Conservation (phyloP, 2,329 filamentous ascomycete genomes). For the Sporothrix humicola region DNA sequence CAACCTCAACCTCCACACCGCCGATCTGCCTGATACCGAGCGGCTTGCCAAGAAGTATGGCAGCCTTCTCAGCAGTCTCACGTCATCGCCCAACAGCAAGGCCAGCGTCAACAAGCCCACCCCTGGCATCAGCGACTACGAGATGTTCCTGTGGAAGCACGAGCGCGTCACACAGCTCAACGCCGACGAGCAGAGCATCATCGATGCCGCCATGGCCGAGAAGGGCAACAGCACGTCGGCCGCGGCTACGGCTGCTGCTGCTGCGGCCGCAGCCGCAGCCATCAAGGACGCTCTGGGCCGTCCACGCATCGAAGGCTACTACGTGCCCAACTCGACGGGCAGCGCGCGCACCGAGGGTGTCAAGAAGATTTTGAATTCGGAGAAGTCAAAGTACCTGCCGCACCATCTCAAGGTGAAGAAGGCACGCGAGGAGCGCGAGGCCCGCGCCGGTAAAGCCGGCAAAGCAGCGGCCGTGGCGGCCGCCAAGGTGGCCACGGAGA, state of each 20-base stretch:
- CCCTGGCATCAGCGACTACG: constrained; percentile 36
- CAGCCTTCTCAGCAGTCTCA: not conserved
- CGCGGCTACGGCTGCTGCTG: constrained; percentile 35
- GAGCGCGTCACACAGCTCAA: constrained; percentile 64
- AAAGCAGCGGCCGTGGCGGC: constrained; percentile 72
- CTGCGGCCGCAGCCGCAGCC: constrained; percentile 40
- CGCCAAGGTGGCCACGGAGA: constrained; percentile 76
- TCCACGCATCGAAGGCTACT: constrained; percentile 67
- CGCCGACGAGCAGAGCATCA: constrained; percentile 43
- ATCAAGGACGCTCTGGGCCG: constrained; percentile 39
- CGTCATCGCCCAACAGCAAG: not conserved
- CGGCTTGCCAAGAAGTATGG: constrained; percentile 57
- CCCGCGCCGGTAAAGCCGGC: constrained; percentile 66
- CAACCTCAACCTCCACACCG: constrained; percentile 50
- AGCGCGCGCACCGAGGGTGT: constrained; percentile 90
- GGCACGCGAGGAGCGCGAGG: constrained; percentile 88
- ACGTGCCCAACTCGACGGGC: constrained; percentile 84
- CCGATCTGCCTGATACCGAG: constrained; percentile 56
- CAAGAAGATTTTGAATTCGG: constrained; percentile 93
- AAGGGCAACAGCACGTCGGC: constrained; percentile 36
- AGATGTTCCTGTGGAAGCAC: constrained; percentile 63
- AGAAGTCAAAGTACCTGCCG: constrained; percentile 97
- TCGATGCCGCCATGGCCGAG: constrained; percentile 28
- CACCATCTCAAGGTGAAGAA: constrained; percentile 97
- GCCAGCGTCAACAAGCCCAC: constrained; percentile 39